Conservation (phyloP, 805 yeast genomes). For the Schizosaccharomyces osmophilus region DNA sequence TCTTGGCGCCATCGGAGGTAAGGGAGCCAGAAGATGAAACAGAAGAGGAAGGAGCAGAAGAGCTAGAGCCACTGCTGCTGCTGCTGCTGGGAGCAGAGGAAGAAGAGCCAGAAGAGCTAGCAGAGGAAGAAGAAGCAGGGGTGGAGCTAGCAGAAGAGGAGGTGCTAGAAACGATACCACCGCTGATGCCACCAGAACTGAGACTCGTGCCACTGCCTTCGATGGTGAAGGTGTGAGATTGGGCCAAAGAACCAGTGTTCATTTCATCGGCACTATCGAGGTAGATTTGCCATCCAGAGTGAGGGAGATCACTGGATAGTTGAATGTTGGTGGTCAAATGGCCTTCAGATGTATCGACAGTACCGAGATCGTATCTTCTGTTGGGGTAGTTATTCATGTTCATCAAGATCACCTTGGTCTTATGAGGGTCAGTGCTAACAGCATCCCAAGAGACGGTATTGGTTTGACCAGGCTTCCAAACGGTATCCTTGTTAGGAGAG, state of each 20-base stretch:
- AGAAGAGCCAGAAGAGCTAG: background rate
- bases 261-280: background rate
- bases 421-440: background rate
- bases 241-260: background rate
- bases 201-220: background rate
- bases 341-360: background rate
- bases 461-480: background rate
- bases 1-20: constrained; percentile 5
- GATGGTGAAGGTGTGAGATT: background rate
- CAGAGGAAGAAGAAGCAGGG: background rate
- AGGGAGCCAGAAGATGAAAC: background rate
- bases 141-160: background rate
- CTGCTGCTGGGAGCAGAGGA: background rate
- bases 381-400: background rate
- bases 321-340: background rate
- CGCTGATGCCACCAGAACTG: background rate
- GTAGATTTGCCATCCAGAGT: background rate
- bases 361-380: background rate
- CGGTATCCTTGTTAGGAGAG: background rate
- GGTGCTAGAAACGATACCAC: background rate
- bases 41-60: background rate
- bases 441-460: background rate
- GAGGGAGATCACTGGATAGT: background rate
- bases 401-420: background rate
- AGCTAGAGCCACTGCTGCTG: background rate